Evolutionary conservation across 495 filamentous ascomycete species (phyloP).

Genomic region (Acidomyces sp.): DNA sequence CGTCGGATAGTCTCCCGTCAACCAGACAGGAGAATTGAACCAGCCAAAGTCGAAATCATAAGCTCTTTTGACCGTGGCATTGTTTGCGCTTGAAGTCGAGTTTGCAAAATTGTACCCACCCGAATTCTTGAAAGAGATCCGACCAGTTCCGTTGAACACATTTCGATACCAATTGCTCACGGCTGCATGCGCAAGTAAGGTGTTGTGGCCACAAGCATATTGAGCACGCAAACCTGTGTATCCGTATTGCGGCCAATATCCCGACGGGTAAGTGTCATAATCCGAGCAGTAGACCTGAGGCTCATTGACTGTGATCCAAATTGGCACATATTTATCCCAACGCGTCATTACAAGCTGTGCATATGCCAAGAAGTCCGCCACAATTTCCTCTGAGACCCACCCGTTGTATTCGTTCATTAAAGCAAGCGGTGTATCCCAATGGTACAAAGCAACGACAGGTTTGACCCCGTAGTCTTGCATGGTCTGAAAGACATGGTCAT

Average conservation of each 20-base stretch:
- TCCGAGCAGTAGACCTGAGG: not conserved
- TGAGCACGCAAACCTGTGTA: not conserved
- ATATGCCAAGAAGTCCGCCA: not conserved
- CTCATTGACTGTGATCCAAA: not conserved
- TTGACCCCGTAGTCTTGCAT: not conserved
- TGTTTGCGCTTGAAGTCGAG: not conserved
- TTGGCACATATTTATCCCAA: not conserved
- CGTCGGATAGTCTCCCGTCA: not conserved
- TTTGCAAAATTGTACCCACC: not conserved
- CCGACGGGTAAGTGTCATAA: not conserved
- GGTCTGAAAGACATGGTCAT: conserved; percentile 15
- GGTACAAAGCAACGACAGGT: not conserved
- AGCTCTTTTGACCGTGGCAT: not conserved
- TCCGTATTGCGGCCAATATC: not conserved
- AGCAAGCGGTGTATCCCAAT: not conserved
- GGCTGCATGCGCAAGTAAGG: not conserved
- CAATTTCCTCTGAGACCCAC: not conserved
- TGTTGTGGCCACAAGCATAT: not conserved
- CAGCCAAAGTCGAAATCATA: not conserved
- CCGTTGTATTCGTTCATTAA: not conserved
- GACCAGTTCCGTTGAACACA: not conserved
- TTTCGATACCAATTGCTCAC: not conserved
- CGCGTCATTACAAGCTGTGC: not conserved
- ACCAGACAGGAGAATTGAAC: not conserved
- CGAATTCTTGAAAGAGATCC: not conserved